These are phyloP conservation scores for Stagonosporopsis tanaceti DNA, from an alignment of 2,329 filamentous ascomycete genomes.

Conservation along the genomic window DNA sequence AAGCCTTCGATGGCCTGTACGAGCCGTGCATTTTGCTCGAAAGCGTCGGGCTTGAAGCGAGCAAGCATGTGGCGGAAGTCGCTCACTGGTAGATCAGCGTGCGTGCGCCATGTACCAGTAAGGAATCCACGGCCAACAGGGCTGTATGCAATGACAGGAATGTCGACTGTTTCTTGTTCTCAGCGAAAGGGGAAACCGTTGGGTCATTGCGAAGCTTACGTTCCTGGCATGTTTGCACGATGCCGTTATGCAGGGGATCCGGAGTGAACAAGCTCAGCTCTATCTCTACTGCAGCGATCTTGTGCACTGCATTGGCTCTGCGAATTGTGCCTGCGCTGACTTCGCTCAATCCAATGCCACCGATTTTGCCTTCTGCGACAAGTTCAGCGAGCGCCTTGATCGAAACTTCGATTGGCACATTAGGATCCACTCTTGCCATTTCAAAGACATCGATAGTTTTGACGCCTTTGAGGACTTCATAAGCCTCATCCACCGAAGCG, in stretches of 20 bases:
- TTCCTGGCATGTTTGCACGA: slow-evolving; percentile 59
- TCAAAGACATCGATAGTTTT: slow-evolving; percentile 60
- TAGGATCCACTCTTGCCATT: slow-evolving; percentile 54
- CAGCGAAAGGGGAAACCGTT: not conserved
- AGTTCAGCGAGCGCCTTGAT: slow-evolving; percentile 51
- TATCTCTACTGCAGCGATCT: slow-evolving; percentile 66
- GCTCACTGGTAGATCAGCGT: slow-evolving; percentile 54
- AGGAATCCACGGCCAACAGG: slow-evolving; percentile 70
- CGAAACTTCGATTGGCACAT: slow-evolving; percentile 55
- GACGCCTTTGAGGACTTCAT: slow-evolving; percentile 54
- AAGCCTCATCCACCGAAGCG: slow-evolving; percentile 56
- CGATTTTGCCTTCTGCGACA: slow-evolving; percentile 53
- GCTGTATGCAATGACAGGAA: slow-evolving; percentile 73
- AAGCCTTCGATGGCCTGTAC: slow-evolving; percentile 66
- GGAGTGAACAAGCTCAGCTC: slow-evolving; percentile 66
- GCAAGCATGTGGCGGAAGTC: slow-evolving; percentile 27
- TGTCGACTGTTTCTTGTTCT: slow-evolving; percentile 54
- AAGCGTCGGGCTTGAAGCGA: slow-evolving; percentile 59
- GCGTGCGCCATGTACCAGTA: slow-evolving; percentile 7
- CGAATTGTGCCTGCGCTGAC: slow-evolving; percentile 57
- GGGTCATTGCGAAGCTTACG: not conserved
- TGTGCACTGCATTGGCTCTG: slow-evolving; percentile 60
- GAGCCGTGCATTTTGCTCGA: slow-evolving; percentile 69
- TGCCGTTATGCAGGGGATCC: slow-evolving; percentile 65
- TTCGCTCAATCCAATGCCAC: slow-evolving; percentile 57